Conservation (phyloP, 2,329 filamentous ascomycete species). For the Westerdykella sp. region DNA sequence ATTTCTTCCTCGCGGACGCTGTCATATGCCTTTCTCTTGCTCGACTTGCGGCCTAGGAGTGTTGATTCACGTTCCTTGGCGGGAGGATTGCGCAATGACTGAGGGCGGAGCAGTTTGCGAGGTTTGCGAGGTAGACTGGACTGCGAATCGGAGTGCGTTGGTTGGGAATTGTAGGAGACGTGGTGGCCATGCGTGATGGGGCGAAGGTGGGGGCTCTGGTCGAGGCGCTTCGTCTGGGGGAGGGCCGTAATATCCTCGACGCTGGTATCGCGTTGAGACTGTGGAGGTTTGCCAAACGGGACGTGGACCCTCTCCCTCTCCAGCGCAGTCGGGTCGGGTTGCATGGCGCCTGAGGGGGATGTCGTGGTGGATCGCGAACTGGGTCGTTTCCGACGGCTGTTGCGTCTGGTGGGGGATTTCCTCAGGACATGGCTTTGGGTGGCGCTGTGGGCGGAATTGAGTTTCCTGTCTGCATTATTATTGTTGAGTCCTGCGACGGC, state of each 20-base stretch:
- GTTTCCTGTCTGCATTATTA: slow-evolving; percentile 38
- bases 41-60: slow-evolving; percentile 62
- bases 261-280: slow-evolving; percentile 23
- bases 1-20: slow-evolving; percentile 80
- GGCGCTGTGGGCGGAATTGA: slow-evolving; percentile 19
- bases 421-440: slow-evolving; percentile 22
- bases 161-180: slow-evolving; percentile 42
- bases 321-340: not conserved
- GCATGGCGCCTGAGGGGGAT: slow-evolving; percentile 20
- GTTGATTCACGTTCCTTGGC: slow-evolving; percentile 46
- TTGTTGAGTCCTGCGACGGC: slow-evolving; percentile 37
- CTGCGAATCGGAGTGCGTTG: slow-evolving; percentile 27
- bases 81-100: slow-evolving; percentile 52
- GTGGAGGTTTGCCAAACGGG: slow-evolving; percentile 14
- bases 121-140: slow-evolving; percentile 35
- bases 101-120: slow-evolving; percentile 43
- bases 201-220: slow-evolving; percentile 45
- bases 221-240: slow-evolving; percentile 33
- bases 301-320: slow-evolving; percentile 4
- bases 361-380: slow-evolving; percentile 25
- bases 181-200: slow-evolving; percentile 37
- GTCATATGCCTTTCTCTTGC: slow-evolving; percentile 63
- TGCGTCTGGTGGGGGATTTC: slow-evolving; percentile 21
- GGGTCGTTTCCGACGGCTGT: slow-evolving; percentile 24
- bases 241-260: slow-evolving; percentile 45